Evolutionary conservation across 1,284 basidiomycete species (phyloP), one percentile per base, ranked within the genome.

Genomic region (Moesziomyces sp.): DNA sequence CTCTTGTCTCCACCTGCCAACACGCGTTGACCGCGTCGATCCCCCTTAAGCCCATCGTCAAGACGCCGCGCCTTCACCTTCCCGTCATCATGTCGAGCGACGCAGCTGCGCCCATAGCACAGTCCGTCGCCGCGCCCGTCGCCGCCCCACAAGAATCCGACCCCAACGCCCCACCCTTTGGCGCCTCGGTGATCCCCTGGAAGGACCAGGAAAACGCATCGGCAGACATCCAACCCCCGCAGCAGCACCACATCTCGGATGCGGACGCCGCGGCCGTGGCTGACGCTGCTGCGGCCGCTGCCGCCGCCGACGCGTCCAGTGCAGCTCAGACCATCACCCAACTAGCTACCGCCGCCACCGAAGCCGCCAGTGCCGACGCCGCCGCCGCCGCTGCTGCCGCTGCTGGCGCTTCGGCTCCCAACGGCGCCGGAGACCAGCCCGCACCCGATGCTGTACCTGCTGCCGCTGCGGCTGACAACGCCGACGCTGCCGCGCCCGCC

Each of bases 271-370:
- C 63, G 42, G 63, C 57, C 24, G 64, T 52, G 2, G 59, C 59
- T 50, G 55, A 49, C 16, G 57, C 57, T 8, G 58, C 65, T 28
- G 56, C 58, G 5, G 63, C 63, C 5, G 65, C 65, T 52, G 64
- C 64, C n/a, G 67, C 67, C 38, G 61, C 68, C 30, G 68, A 71
- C 55, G 68, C 68, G 26, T 71, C 68, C 33, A 61, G 54, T 13
- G 68, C 68, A 8, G 68, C 68, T 45, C 68, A 71, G 49, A 71
- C 68, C 48, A 71, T 71, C 55, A 66, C 68, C 47, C 58, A 71
- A 24, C 49, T 71, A 4, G 68, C 68, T 26, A 61, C 68, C 18
- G 68, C 68, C n/a, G 68, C 68, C 47, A 71, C 68, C 35, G 14
- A 38, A 10, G 35, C 35, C 16, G 35, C 66, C 4, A 44, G 18